Percentiles rank a stretch among this genome's conserved stretches.
phyloP scores from a whole-genome alignment of 1,139 yeast genomes.

The Keqinozyma sinolaborantium region DNA sequence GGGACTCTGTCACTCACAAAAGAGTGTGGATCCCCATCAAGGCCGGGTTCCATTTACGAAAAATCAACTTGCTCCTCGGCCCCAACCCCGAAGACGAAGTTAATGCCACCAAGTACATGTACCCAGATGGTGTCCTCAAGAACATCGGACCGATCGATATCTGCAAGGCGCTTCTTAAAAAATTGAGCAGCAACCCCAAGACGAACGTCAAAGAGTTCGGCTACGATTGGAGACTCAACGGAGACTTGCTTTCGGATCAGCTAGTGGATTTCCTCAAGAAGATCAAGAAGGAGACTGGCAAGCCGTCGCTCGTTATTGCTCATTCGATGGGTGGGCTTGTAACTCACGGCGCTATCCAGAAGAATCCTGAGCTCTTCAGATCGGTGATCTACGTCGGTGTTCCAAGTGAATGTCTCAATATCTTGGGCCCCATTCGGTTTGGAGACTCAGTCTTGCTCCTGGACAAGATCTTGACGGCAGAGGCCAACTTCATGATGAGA shows the following conservation, averaged over 20 bases:
- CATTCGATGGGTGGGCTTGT: slow-evolving; percentile 94
- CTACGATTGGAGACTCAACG: slow-evolving; percentile 86
- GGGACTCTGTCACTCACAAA: slow-evolving; percentile 61
- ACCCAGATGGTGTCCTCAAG: slow-evolving; percentile 75
- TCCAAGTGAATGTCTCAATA: slow-evolving; percentile 82
- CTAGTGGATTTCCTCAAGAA: slow-evolving; percentile 44
- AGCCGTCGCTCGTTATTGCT: slow-evolving; percentile 68
- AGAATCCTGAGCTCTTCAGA: slow-evolving; percentile 62
- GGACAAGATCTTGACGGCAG: slow-evolving; percentile 71
- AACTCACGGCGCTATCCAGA: slow-evolving; percentile 74
- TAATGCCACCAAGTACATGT: slow-evolving; percentile 46
- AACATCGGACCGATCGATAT: slow-evolving; percentile 89
- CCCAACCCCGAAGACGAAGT: slow-evolving; percentile 64
- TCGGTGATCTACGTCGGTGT: slow-evolving; percentile 79
- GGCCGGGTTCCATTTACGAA: slow-evolving; percentile 75
- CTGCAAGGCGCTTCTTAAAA: slow-evolving; percentile 56
- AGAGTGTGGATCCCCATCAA: slow-evolving; percentile 85
- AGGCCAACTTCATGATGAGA: slow-evolving; percentile 85
- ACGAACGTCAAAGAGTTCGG: slow-evolving; percentile 73
- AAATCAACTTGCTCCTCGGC: slow-evolving; percentile 68
- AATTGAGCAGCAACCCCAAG: slow-evolving; percentile 53
- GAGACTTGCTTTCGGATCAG: slow-evolving; percentile 47
- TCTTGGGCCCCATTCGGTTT: slow-evolving; percentile 76
- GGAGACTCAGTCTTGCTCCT: slow-evolving; percentile 80
- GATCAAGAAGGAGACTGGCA: slow-evolving; percentile 38